Conservation (phyloP, 495 filamentous ascomycete species). For the Penicillium mononematosum region DNA sequence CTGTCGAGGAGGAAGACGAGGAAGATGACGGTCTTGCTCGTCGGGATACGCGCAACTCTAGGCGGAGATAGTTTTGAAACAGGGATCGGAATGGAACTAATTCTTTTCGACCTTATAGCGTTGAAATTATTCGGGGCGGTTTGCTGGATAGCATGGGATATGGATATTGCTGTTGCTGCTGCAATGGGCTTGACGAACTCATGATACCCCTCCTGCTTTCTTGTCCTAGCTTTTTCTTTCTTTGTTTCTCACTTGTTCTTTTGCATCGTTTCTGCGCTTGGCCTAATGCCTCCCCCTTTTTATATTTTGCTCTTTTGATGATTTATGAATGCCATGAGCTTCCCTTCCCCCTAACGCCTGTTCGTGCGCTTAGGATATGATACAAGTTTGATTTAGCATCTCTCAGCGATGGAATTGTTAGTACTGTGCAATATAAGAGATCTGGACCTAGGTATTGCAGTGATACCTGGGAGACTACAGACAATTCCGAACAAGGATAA, state of each 20-base stretch:
- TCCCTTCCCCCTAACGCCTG: not conserved
- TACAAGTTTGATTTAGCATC: conserved; percentile 10
- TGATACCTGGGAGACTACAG: not conserved
- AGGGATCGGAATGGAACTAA: not conserved
- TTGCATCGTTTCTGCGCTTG: conserved; percentile 5
- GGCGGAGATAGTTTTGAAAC: conserved; percentile 24
- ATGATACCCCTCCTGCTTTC: conserved; percentile 24
- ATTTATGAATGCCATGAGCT: conserved; percentile 29
- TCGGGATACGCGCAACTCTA: conserved; percentile 31
- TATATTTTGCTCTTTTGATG: conserved; percentile 15
- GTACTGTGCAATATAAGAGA: not conserved
- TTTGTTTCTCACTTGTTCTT: not conserved
- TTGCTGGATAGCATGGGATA: conserved; percentile 18
- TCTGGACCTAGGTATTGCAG: not conserved
- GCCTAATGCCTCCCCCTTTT: not conserved
- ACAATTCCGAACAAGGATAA: too few relatives aligned
- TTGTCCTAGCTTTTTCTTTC: conserved; percentile 1
- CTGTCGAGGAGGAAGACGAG: conserved; percentile 82
- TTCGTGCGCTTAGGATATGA: conserved; percentile 4
- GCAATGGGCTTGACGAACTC: conserved; percentile 24
- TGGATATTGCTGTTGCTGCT: conserved; percentile 26
- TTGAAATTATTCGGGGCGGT: not conserved
- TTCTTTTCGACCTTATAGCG: not conserved
- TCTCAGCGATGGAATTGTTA: not conserved
- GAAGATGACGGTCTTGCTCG: conserved; percentile 39